A percentile compares a stretch with the other conserved stretches of the same genome.
Evolutionary conservation across 306 rosid genomes (phyloP).

Genomic region (Quercus agrifolia): DNA sequence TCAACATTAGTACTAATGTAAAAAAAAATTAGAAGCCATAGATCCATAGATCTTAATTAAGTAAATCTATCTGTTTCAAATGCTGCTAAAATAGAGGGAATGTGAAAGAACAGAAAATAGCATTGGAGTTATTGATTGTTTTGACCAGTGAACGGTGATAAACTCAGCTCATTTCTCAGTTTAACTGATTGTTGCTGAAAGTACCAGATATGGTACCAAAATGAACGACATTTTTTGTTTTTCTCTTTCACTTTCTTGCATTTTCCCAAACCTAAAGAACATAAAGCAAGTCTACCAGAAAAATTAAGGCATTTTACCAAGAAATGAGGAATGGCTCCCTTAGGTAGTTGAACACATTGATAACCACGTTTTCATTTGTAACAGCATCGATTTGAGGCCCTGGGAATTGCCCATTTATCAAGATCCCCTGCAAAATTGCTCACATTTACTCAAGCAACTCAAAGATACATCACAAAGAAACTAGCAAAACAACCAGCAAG

Average conservation of each 20-base stretch:
- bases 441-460: not conserved
- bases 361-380: slow-evolving; percentile 84
- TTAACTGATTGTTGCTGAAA: not conserved
- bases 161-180: no score
- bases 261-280: not conserved
- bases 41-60: not conserved
- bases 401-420: slow-evolving; percentile 95
- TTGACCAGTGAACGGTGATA: no score
- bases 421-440: slow-evolving; percentile 66
- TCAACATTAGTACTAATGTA: no score
- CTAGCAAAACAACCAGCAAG: not conserved
- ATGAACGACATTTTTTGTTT: not conserved
- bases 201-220: not conserved
- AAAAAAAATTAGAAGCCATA: not conserved
- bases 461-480: not conserved
- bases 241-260: not conserved
- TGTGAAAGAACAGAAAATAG: not conserved
- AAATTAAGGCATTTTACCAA: slow-evolving; percentile 43
- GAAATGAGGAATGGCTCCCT: slow-evolving; percentile 86
- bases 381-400: slow-evolving; percentile 98
- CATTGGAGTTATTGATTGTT: not conserved
- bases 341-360: slow-evolving; percentile 75
- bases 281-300: not conserved
- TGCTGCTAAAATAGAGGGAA: no score
- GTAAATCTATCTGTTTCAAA: not conserved